Evolutionary conservation across 257 asterid species (phyloP).

Genomic region (Nicotiana attenuata): DNA sequence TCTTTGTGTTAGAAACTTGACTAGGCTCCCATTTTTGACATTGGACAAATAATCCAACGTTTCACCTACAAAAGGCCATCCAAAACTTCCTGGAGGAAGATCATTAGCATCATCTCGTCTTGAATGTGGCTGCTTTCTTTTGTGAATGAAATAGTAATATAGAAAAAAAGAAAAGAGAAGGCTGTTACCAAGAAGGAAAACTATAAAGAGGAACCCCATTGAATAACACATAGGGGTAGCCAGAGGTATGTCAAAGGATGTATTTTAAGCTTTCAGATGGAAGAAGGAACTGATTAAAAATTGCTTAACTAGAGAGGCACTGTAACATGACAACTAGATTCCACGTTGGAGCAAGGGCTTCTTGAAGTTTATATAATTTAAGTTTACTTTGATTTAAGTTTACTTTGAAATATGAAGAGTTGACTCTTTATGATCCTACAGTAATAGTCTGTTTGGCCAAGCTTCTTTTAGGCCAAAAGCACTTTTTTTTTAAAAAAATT

Average conservation of each 20-base stretch:
- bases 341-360: not conserved
- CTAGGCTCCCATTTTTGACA: conserved; percentile 50
- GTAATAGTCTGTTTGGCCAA: too few relatives aligned
- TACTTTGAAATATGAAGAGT: not conserved
- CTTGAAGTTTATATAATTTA: not conserved
- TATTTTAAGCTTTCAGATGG: not conserved
- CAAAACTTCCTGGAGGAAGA: conserved; percentile 43
- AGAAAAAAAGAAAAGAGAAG: not conserved
- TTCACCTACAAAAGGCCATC: conserved; percentile 53
- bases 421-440: not conserved
- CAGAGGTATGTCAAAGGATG: not conserved
- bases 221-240: not conserved
- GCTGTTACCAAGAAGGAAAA: not conserved
- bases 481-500: too few relatives aligned
- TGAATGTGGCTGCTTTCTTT: not conserved
- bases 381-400: not conserved
- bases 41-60: conserved; percentile 43
- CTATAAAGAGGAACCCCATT: not conserved
- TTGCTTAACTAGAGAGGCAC: not conserved
- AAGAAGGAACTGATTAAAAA: not conserved
- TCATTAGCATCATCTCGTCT: not conserved
- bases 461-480: too few relatives aligned
- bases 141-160: not conserved
- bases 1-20: conserved; percentile 41
- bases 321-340: too few relatives aligned